Conservation (phyloP, 441 rosid species). For the Aleurites moluccanus region DNA sequence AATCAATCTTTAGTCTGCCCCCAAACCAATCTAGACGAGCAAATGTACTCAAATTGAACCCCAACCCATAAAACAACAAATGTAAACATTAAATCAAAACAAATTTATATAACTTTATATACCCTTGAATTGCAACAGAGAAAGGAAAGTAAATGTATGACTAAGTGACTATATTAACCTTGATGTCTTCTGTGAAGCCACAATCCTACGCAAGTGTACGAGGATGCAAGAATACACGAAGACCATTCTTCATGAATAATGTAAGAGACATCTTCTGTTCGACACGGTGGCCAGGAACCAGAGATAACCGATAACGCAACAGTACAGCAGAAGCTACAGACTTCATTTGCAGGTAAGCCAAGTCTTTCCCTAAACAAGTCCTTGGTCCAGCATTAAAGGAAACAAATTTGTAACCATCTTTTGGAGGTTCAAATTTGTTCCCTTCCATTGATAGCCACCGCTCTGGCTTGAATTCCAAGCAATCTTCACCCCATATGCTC, state of each 20-base stretch:
- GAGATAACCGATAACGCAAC: conserved; percentile 64
- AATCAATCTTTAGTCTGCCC: conserved; percentile 8
- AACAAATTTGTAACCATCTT: conserved; percentile 81
- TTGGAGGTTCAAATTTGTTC: conserved; percentile 60
- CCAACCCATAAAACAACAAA: conserved; percentile 23
- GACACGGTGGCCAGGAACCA: conserved; percentile 72
- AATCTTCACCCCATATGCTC: conserved; percentile 88
- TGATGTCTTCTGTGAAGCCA: conserved; percentile 3
- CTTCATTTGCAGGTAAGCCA: conserved; percentile 92
- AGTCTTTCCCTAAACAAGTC: conserved; percentile 86
- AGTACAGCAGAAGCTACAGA: conserved; percentile 86
- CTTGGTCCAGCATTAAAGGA: conserved; percentile 95
- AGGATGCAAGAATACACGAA: conserved; percentile 70
- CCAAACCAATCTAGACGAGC: not conserved
- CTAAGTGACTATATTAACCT: conserved; percentile 6
- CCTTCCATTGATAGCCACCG: conserved; percentile 66
- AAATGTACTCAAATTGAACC: conserved; percentile 7
- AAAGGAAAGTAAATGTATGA: conserved; percentile 4
- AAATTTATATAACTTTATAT: conserved; percentile 18
- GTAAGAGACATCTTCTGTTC: conserved; percentile 96
- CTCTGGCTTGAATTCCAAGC: conserved; percentile 81
- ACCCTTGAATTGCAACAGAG: conserved; percentile 14
- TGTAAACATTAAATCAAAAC: conserved; percentile 8
- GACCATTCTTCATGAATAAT: conserved; percentile 86
- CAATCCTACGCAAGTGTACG: conserved; percentile 42